A percentile compares a stretch with the other conserved stretches of the same genome.
Conservation (phyloP, 2,329 filamentous ascomycete species). For the Anthostomella pinea region DNA sequence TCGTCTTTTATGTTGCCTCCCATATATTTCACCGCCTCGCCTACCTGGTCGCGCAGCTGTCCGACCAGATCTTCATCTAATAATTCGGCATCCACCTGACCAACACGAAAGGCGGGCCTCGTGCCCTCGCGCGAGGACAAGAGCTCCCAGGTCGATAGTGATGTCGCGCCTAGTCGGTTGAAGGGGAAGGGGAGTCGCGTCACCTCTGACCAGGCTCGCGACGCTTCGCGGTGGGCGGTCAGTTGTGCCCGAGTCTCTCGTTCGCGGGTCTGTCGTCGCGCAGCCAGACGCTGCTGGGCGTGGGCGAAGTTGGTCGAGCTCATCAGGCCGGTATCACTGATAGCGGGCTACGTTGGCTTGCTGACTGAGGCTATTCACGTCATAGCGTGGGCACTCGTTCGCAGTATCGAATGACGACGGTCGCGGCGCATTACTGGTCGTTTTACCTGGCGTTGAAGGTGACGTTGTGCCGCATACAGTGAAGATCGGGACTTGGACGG, state of each 20-base stretch:
- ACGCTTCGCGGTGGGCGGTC: conserved; percentile 49
- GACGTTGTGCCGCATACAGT: no score
- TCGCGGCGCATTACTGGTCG: background rate
- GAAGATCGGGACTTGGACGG: no score
- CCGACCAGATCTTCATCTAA: conserved; percentile 88
- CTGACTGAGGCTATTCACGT: background rate
- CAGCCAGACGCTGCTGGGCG: conserved; percentile 82
- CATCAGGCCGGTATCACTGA: conserved; percentile 42
- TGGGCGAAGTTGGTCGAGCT: conserved; percentile 71
- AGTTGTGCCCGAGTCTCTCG: conserved; percentile 58
- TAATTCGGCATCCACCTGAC: conserved; percentile 92
- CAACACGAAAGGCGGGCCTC: conserved; percentile 83
- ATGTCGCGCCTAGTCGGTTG: conserved; percentile 49
- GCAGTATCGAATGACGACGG: background rate
- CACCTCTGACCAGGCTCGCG: conserved; percentile 52
- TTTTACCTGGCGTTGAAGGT: background rate
- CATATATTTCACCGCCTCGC: conserved; percentile 84
- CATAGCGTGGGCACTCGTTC: background rate
- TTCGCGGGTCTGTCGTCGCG: conserved; percentile 75
- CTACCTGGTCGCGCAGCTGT: conserved; percentile 82
- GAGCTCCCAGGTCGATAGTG: conserved; percentile 63
- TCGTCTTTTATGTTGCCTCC: conserved; percentile 75
- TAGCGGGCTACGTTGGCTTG: background rate
- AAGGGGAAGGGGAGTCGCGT: conserved; percentile 62
- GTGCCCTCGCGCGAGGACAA: conserved; percentile 75